Evolutionary conservation across 108 stramenopile genomes (phyloP).

Genomic region (Epithemia pelagica): DNA sequence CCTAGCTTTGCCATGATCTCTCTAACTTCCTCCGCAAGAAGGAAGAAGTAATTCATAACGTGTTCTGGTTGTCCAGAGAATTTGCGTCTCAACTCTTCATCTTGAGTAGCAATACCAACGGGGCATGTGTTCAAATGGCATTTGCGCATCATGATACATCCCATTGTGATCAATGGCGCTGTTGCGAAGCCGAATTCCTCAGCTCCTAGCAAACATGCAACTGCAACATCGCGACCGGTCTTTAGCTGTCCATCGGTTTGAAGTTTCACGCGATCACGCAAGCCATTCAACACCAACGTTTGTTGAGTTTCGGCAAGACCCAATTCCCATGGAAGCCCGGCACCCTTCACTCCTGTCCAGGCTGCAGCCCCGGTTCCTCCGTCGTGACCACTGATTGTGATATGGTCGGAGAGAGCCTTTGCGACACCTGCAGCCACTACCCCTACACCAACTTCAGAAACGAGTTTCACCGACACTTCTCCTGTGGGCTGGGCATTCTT

Average conservation of each 20-base stretch:
- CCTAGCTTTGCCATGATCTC: constrained; percentile 94
- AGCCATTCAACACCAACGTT: constrained; percentile 86
- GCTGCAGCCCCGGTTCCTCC: constrained; percentile 95
- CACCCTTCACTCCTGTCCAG: constrained; percentile 91
- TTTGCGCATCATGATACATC: constrained; percentile 97
- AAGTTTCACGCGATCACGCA: constrained; percentile 85
- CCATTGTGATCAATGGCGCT: constrained; percentile 90
- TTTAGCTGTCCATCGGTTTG: constrained; percentile 95
- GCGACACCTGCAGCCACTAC: constrained; percentile 95
- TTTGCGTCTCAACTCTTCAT: constrained; percentile 90
- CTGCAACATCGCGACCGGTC: constrained; percentile 91
- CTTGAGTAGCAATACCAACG: constrained; percentile 95
- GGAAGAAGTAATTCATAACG: constrained; percentile 95
- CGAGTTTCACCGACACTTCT: constrained; percentile 97
- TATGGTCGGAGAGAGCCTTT: constrained; percentile 93
- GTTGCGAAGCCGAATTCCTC: constrained; percentile 94
- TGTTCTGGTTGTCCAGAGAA: constrained; percentile 96
- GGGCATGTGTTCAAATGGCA: constrained; percentile 97
- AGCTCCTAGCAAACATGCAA: constrained; percentile 87
- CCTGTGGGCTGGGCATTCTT: constrained; percentile 92
- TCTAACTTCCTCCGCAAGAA: constrained; percentile 92
- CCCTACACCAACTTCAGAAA: constrained; percentile 97
- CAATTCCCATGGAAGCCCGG: constrained; percentile 93
- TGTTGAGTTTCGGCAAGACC: constrained; percentile 96
- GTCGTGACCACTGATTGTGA: constrained; percentile 89